Evolutionary conservation across 2,329 filamentous ascomycete genomes (phyloP).

Genomic region (Aspergillus ruber): DNA sequence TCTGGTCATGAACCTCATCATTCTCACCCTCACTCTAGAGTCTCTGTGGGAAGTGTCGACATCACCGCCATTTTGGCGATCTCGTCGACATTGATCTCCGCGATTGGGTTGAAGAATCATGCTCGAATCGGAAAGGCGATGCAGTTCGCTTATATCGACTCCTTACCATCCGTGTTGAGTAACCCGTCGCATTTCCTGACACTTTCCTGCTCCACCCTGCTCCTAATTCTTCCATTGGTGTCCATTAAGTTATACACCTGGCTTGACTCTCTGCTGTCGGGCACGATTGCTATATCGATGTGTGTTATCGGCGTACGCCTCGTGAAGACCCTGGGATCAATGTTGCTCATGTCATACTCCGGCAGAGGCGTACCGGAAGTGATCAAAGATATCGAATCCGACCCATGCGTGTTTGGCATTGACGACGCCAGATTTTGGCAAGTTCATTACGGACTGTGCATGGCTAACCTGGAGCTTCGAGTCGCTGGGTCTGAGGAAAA

Average conservation of each 20-base stretch:
- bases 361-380: constrained; percentile 60
- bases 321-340: constrained; percentile 78
- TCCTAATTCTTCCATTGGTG: constrained; percentile 75
- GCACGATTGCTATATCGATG: constrained; percentile 79
- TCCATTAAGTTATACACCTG: constrained; percentile 73
- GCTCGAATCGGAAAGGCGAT: constrained; percentile 86
- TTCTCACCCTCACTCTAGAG: constrained; percentile 57
- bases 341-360: constrained; percentile 89
- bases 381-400: constrained; percentile 76
- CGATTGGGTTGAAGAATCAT: constrained; percentile 82
- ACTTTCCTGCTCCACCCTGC: constrained; percentile 72
- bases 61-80: constrained; percentile 76
- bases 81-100: constrained; percentile 73
- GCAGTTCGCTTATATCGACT: constrained; percentile 75
- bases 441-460: constrained; percentile 92
- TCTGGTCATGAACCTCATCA: constrained; percentile 70
- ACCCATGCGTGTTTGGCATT: constrained; percentile 67
- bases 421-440: constrained; percentile 98
- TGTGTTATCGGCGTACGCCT: constrained; percentile 77
- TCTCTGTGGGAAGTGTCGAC: constrained; percentile 72
- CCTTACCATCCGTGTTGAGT: constrained; percentile 76
- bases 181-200: constrained; percentile 96
- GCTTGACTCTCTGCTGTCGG: constrained; percentile 76
- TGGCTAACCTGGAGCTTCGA: constrained; percentile 84
- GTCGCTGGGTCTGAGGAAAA: constrained; percentile 66